A percentile compares a stretch with the other conserved stretches of the same genome.
Conservation (phyloP, 2,329 filamentous ascomycete genomes). For the Chaetothyriales sp. region DNA sequence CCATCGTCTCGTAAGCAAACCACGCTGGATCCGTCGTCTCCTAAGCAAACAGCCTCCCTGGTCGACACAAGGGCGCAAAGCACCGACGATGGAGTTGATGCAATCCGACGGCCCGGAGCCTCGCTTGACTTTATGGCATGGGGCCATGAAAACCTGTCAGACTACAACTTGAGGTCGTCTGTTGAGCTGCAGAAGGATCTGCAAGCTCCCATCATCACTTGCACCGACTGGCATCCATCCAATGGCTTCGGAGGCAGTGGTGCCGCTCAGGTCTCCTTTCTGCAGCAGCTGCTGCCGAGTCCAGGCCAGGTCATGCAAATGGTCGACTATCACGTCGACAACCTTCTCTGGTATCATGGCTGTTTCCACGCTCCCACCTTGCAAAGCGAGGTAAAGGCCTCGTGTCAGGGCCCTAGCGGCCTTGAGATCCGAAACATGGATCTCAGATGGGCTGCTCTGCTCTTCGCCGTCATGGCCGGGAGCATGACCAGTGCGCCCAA, state of each 20-base stretch:
- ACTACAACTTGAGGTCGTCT: slow-evolving; percentile 13
- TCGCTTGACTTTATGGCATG: slow-evolving; percentile 35
- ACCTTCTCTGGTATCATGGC: slow-evolving; percentile 15
- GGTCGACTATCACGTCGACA: slow-evolving; percentile 13
- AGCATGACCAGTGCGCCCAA: slow-evolving; percentile 12
- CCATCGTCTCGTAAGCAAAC: not conserved
- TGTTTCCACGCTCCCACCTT: slow-evolving; percentile 13
- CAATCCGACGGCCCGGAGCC: not conserved
- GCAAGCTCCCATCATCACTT: no score
- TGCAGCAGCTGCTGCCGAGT: slow-evolving; percentile 13
- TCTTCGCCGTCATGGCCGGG: slow-evolving; percentile 16
- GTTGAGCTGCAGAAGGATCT: slow-evolving; percentile 27
- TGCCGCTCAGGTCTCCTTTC: slow-evolving; percentile 13
- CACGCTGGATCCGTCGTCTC: not conserved
- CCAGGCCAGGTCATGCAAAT: slow-evolving; percentile 9
- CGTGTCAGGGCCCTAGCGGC: not conserved
- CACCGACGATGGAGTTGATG: no score
- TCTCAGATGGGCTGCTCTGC: slow-evolving; percentile 13
- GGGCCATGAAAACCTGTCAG: slow-evolving; percentile 26
- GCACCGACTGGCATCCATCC: no score
- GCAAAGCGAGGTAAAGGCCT: slow-evolving; percentile 9
- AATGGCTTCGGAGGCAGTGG: slow-evolving; percentile 5
- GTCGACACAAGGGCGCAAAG: no score
- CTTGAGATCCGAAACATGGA: slow-evolving; percentile 6
- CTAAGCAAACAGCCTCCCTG: not conserved